Evolutionary conservation across 2,329 filamentous ascomycete species (phyloP).

Genomic region (Paradendryphiella salina): DNA sequence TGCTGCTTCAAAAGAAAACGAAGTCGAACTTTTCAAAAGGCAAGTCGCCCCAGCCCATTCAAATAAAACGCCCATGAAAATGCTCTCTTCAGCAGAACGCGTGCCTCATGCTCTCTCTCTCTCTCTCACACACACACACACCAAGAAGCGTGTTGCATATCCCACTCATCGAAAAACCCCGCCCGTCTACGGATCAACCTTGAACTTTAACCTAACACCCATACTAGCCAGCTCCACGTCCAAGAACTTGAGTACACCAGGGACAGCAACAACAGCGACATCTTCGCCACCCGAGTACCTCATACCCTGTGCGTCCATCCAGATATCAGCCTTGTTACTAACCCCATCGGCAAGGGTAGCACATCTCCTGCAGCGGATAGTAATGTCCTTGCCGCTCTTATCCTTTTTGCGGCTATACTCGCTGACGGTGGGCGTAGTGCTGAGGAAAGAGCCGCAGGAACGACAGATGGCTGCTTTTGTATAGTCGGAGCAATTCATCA

Average conservation of each 20-base stretch:
- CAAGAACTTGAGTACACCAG: slow-evolving; percentile 87
- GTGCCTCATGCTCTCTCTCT: too few species aligned
- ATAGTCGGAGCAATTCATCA: slow-evolving; percentile 97
- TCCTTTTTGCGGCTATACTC: slow-evolving; percentile 61
- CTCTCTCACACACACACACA: too few species aligned
- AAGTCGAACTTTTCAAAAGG: too few species aligned
- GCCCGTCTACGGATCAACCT: slow-evolving; percentile 59
- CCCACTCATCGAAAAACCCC: too few species aligned
- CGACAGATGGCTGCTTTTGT: slow-evolving; percentile 87
- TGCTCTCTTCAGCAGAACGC: too few species aligned
- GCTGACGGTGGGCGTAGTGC: slow-evolving; percentile 74
- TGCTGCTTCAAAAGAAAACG: too few species aligned
- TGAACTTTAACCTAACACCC: slow-evolving; percentile 94
- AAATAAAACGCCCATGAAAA: too few species aligned
- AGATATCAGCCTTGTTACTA: slow-evolving; percentile 68
- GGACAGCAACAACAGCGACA: slow-evolving; percentile 88
- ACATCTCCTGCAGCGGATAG: slow-evolving; percentile 79
- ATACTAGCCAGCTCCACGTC: slow-evolving; percentile 96
- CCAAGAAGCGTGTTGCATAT: too few species aligned
- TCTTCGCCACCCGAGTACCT: slow-evolving; percentile 88
- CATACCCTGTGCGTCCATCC: slow-evolving; percentile 87
- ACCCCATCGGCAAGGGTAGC: slow-evolving; percentile 58
- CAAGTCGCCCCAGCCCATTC: too few species aligned
- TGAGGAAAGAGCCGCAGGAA: slow-evolving; percentile 85
- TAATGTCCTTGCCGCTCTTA: slow-evolving; percentile 66